A percentile compares a stretch with the other conserved stretches of the same genome.
Conservation (phyloP, 306 rosid genomes). For the Quercus alba region DNA sequence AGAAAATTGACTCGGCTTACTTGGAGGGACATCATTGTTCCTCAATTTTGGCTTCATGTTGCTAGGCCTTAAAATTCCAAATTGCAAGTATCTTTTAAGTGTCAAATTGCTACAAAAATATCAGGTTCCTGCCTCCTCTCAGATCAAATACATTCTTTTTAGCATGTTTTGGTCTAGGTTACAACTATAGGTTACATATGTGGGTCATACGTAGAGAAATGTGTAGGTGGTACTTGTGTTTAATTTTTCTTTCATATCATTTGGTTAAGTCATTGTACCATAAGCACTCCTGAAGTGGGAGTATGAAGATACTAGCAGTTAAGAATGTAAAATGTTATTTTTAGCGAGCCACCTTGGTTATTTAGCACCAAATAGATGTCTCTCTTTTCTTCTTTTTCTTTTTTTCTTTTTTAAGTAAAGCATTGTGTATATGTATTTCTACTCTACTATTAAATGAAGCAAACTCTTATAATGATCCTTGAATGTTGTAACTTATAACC, state of each 20-base stretch:
- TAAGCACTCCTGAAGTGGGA: slow-evolving; percentile 44
- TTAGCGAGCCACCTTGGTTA: slow-evolving; percentile 29
- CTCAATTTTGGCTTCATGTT: slow-evolving; percentile 20
- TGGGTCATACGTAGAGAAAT: slow-evolving; percentile 45
- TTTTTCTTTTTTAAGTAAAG: background rate
- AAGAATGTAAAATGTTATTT: slow-evolving; percentile 52
- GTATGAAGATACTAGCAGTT: slow-evolving; percentile 37
- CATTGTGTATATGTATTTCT: background rate
- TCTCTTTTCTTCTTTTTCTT: background rate
- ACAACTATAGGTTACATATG: slow-evolving; percentile 48
- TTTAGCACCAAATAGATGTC: slow-evolving; percentile 17
- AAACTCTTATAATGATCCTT: background rate
- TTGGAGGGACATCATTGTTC: slow-evolving; percentile 31
- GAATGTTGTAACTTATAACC: background rate
- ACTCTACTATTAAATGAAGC: background rate
- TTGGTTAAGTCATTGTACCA: slow-evolving; percentile 42
- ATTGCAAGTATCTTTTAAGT: slow-evolving; percentile 15
- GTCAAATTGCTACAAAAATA: slow-evolving; percentile 24
- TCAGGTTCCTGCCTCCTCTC: slow-evolving; percentile 29
- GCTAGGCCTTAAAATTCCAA: slow-evolving; percentile 19
- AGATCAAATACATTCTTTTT: slow-evolving; percentile 42
- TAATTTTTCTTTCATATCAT: slow-evolving; percentile 29
- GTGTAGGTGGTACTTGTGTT: slow-evolving; percentile 36
- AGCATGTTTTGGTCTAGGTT: slow-evolving; percentile 30
- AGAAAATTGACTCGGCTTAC: slow-evolving; percentile 23